Conservation (phyloP, 2,329 filamentous ascomycete species). For the Bertia moriformis region DNA sequence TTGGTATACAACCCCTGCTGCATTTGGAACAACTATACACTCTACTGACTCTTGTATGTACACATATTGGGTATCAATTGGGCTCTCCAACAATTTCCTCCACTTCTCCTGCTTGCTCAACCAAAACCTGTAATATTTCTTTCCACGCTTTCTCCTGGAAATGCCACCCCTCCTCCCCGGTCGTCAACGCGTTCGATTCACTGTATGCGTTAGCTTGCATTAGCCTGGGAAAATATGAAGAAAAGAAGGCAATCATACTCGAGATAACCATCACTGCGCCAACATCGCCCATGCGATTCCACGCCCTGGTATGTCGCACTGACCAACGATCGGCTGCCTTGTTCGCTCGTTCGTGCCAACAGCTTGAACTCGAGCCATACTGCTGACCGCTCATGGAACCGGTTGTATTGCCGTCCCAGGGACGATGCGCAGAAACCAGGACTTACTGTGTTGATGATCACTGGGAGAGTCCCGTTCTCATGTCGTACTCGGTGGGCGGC, state of each 20-base stretch:
- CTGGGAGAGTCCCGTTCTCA: not conserved
- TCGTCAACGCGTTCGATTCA: not conserved
- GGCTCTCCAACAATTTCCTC: not conserved
- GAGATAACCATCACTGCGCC: not conserved
- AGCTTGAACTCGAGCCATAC: not conserved
- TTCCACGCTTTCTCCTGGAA: not conserved
- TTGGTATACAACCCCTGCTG: too few species aligned
- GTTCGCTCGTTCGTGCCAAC: not conserved
- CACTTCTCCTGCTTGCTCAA: not conserved
- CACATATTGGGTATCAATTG: too few species aligned
- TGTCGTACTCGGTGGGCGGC: not conserved
- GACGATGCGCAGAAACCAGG: not conserved
- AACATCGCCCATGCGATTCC: not conserved
- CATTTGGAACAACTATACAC: too few species aligned
- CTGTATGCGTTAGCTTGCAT: not conserved
- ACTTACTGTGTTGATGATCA: constrained; percentile 1
- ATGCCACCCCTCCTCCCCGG: not conserved
- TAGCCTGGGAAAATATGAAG: not conserved
- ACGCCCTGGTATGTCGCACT: not conserved
- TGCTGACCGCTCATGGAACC: not conserved
- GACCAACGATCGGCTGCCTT: not conserved
- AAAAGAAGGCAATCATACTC: not conserved
- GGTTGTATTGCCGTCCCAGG: not conserved
- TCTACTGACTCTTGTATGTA: too few species aligned
- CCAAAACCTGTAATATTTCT: not conserved